phyloP scores from a whole-genome alignment of 1,284 basidiomycete species.

The Hymenochaete sp. region DNA sequence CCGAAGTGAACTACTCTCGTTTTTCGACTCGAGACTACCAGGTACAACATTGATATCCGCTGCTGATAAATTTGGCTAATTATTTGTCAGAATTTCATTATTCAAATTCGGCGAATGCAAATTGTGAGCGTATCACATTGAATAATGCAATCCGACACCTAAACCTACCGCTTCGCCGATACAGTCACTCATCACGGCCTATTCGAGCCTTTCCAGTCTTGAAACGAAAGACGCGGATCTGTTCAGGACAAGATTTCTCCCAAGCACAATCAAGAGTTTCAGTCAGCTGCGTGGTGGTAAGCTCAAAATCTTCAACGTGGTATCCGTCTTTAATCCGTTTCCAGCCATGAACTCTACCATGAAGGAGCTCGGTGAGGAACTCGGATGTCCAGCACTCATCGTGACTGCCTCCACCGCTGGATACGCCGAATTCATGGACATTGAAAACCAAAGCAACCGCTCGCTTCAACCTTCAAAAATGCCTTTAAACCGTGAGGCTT shows the following conservation, averaged over 20 bases:
- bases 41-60: not conserved
- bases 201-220: constrained; percentile 23
- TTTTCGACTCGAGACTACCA: constrained; percentile 27
- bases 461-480: not conserved
- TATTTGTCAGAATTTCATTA: constrained; percentile 20
- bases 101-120: constrained; percentile 25
- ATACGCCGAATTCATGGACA: constrained; percentile 19
- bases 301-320: no score
- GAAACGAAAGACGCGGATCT: constrained; percentile 23
- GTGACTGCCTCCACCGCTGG: constrained; percentile 13
- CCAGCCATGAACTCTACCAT: constrained; percentile 21
- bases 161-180: no score
- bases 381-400: constrained; percentile 21
- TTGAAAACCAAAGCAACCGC: constrained; percentile 14
- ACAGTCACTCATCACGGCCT: constrained; percentile 26
- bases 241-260: constrained; percentile 24
- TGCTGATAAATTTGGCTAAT: not conserved
- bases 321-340: not conserved
- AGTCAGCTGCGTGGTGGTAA: constrained; percentile 23
- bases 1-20: constrained; percentile 28
- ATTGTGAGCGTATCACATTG: constrained; percentile 18
- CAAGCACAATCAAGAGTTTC: constrained; percentile 22
- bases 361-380: constrained; percentile 21
- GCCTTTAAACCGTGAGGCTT: not conserved
- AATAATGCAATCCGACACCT: no score